These are phyloP conservation scores for Aspergillus sojae DNA, from an alignment of 2,329 filamentous ascomycete genomes.

Conservation along the genomic window DNA sequence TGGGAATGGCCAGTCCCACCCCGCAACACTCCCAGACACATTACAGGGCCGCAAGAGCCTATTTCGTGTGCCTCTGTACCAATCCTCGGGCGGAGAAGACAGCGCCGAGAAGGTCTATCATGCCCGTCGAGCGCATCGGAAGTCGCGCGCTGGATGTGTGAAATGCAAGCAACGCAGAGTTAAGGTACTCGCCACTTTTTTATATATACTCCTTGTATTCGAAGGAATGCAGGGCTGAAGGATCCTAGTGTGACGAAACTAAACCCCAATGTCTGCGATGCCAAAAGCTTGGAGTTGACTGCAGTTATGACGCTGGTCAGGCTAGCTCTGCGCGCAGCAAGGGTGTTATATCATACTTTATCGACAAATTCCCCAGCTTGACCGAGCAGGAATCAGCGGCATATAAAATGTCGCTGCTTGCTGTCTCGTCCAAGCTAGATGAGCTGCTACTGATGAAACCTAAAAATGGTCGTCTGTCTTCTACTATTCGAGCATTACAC, in stretches of 20 bases:
- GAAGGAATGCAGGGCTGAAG: neutral
- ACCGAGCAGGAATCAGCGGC: slow-evolving; percentile 19
- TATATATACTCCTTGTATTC: neutral
- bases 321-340: slow-evolving; percentile 4
- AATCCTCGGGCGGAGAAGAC: slow-evolving; percentile 2
- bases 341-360: slow-evolving; percentile 18
- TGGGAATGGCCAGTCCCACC: neutral
- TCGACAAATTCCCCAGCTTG: slow-evolving; percentile 17
- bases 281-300: slow-evolving; percentile 32
- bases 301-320: slow-evolving; percentile 28
- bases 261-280: slow-evolving; percentile 37
- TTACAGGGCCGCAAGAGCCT: slow-evolving; percentile 28
- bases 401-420: slow-evolving; percentile 24
- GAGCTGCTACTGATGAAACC: slow-evolving; percentile 23
- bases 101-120: slow-evolving; percentile 26
- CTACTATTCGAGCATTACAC: slow-evolving; percentile 28
- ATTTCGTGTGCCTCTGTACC: slow-evolving; percentile 29
- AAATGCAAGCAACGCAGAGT: slow-evolving; percentile 39
- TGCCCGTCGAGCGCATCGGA: slow-evolving; percentile 36
- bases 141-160: slow-evolving; percentile 37
- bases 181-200: slow-evolving; percentile 30
- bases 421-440: slow-evolving; percentile 27
- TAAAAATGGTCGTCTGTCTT: neutral
- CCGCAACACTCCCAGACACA: slow-evolving; percentile 5
- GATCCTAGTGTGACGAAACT: slow-evolving; percentile 36